Evolutionary conservation across 1,284 basidiomycete genomes (phyloP).

Genomic region (Tylopilus sp.): DNA sequence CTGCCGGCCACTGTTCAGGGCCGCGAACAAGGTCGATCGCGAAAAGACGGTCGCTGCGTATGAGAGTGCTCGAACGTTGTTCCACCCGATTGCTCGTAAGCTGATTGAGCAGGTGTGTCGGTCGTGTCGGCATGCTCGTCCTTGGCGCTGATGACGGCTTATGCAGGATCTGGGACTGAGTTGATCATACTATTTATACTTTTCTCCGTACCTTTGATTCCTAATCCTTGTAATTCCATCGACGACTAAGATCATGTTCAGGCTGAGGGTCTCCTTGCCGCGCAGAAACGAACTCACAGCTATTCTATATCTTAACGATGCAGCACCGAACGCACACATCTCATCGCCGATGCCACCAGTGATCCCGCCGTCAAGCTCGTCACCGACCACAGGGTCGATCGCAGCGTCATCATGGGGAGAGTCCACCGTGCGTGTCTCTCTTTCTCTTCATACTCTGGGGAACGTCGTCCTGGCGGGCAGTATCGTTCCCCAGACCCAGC

Average conservation of each 20-base stretch:
- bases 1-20: slow-evolving; percentile 66
- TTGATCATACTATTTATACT: no score
- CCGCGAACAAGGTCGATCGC: slow-evolving; percentile 54
- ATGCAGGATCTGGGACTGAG: slow-evolving; percentile 21
- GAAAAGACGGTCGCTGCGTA: slow-evolving; percentile 65
- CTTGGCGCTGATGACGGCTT: not conserved
- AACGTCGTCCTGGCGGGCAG: slow-evolving; percentile 36
- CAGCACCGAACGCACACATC: slow-evolving; percentile 34
- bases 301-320: slow-evolving; percentile 45
- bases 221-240: no score
- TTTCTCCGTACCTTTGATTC: no score
- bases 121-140: not conserved
- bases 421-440: slow-evolving; percentile 47
- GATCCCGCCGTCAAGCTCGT: slow-evolving; percentile 36
- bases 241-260: no score
- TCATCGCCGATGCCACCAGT: slow-evolving; percentile 34
- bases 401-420: slow-evolving; percentile 55
- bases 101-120: slow-evolving; percentile 66
- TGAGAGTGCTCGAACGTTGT: slow-evolving; percentile 48
- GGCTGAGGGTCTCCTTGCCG: no score
- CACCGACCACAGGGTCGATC: slow-evolving; percentile 67
- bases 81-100: slow-evolving; percentile 77
- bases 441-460: not conserved
- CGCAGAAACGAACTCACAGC: slow-evolving; percentile 32
- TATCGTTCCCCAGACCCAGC: slow-evolving; percentile 52